Percentiles rank a stretch among this genome's conserved stretches.
Evolutionary conservation across 192 early-diverging fungal species (phyloP).

Genomic region (Physocladia obscura): DNA sequence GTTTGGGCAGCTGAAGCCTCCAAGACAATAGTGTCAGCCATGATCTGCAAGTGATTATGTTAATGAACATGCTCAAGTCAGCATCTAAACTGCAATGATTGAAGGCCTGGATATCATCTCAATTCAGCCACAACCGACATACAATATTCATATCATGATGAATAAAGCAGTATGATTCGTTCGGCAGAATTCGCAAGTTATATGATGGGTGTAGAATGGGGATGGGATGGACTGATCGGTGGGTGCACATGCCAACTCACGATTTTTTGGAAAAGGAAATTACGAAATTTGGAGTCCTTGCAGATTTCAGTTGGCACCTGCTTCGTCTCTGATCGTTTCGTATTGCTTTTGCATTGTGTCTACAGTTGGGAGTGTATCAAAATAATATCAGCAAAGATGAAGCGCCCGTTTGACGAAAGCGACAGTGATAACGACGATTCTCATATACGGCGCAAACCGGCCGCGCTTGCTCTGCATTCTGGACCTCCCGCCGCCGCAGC

Average conservation of each 20-base stretch:
- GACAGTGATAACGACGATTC: conserved; percentile 39
- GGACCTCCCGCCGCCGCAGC: not conserved
- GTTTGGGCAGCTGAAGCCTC: conserved; percentile 35
- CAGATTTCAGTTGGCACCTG: not conserved
- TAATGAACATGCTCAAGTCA: too few species aligned
- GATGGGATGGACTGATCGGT: not conserved
- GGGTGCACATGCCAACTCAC: not conserved
- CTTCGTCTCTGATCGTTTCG: too few species aligned
- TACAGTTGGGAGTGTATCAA: too few species aligned
- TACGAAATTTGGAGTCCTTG: not conserved
- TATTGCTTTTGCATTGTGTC: too few species aligned
- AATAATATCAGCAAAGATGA: too few species aligned
- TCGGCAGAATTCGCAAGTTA: too few species aligned
- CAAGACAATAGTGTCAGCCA: conserved; percentile 30
- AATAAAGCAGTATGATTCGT: too few species aligned
- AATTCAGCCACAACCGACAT: too few species aligned
- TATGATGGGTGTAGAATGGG: not conserved
- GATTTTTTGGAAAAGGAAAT: not conserved
- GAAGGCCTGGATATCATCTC: too few species aligned
- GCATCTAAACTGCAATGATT: too few species aligned
- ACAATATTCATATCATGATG: too few species aligned
- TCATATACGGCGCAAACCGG: not conserved
- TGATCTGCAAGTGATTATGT: too few species aligned
- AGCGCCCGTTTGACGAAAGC: conserved; percentile 24
- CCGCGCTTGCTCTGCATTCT: not conserved